Percentiles rank a stretch among this genome's conserved stretches.
These are phyloP conservation scores for Pseudogymnoascus sp. DNA, from an alignment of 2,329 filamentous ascomycete genomes.

Conservation along the genomic window DNA sequence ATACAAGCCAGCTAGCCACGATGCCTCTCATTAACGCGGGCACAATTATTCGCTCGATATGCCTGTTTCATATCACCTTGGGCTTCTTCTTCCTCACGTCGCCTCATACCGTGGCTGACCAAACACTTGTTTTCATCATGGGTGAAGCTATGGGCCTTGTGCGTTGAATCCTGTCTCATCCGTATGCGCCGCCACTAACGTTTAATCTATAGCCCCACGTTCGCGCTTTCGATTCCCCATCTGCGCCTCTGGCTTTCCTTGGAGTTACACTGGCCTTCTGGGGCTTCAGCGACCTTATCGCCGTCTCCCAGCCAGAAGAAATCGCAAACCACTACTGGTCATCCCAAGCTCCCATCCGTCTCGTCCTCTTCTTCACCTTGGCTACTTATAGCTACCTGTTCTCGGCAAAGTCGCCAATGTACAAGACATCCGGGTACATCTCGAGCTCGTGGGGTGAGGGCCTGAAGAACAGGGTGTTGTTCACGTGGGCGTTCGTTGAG, in stretches of 20 bases:
- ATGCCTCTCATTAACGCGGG: constrained; percentile 79
- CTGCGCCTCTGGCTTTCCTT: constrained; percentile 65
- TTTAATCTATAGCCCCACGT: constrained; percentile 46
- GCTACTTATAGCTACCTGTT: constrained; percentile 59
- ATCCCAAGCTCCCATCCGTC: constrained; percentile 57
- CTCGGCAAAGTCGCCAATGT: constrained; percentile 42
- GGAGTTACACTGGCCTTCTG: constrained; percentile 56
- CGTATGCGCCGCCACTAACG: constrained; percentile 9
- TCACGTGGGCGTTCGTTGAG: constrained; percentile 79
- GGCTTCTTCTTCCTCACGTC: constrained; percentile 75
- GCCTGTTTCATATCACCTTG: constrained; percentile 75
- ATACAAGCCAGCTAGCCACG: constrained; percentile 18
- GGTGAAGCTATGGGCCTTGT: constrained; percentile 80
- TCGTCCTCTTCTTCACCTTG: constrained; percentile 52
- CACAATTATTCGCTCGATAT: constrained; percentile 72
- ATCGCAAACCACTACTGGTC: constrained; percentile 55
- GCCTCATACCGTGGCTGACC: constrained; percentile 65
- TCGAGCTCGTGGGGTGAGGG: constrained; percentile 49
- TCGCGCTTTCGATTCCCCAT: constrained; percentile 58
- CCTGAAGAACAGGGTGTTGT: constrained; percentile 76
- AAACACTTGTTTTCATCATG: constrained; percentile 70
- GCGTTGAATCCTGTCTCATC: constrained; percentile 23
- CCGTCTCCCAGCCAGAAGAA: constrained; percentile 61
- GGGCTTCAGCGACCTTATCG: constrained; percentile 55
- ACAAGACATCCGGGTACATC: constrained; percentile 30